phyloP scores from a whole-genome alignment of 495 filamentous ascomycete genomes.

The Bathelium albidoporum region DNA sequence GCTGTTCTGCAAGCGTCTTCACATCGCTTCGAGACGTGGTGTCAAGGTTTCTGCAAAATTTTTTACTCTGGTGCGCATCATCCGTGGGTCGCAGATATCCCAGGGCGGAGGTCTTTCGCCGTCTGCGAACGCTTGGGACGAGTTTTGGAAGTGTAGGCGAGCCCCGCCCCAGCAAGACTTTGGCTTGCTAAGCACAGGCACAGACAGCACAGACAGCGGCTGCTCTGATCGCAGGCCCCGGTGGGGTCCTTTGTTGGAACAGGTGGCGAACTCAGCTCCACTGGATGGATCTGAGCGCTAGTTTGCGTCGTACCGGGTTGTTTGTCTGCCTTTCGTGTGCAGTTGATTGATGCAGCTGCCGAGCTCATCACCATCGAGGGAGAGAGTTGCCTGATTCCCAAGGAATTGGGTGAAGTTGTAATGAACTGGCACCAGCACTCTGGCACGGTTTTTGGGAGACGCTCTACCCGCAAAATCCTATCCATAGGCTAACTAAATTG shows the following conservation, averaged over 20 bases:
- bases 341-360: background rate
- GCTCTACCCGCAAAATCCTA: background rate
- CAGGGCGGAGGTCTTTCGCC: too few species aligned
- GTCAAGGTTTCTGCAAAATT: too few species aligned
- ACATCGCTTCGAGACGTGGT: too few species aligned
- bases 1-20: too few species aligned
- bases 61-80: too few species aligned
- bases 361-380: background rate
- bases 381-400: background rate
- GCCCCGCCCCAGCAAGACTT: background rate
- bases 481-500: background rate
- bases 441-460: background rate
- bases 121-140: too few species aligned
- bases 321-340: constrained; percentile 1
- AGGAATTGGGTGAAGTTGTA: background rate
- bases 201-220: background rate
- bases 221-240: background rate
- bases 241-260: background rate
- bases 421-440: background rate
- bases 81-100: too few species aligned
- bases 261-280: background rate
- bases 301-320: background rate
- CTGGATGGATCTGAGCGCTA: background rate
- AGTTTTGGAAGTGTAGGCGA: background rate
- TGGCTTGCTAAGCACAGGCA: background rate